These are phyloP conservation scores for Phragmites australis DNA, from an alignment of 176 grass and related monocot species.

Conservation along the genomic window DNA sequence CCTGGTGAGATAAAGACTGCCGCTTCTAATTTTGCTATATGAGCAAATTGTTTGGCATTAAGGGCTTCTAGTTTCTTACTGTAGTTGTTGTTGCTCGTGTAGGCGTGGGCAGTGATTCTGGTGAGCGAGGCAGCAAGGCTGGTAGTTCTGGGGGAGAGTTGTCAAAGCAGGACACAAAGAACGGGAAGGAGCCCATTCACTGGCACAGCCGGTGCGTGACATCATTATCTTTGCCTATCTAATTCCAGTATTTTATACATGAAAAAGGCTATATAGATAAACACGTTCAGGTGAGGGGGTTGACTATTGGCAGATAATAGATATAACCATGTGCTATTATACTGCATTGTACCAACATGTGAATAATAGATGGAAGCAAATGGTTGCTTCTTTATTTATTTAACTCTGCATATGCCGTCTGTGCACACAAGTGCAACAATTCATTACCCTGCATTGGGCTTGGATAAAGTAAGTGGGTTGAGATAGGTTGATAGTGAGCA, in stretches of 20 bases:
- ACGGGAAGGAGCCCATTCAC: slow-evolving; percentile 78
- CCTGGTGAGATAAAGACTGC: slow-evolving; percentile 57
- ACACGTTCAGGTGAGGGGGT: not conserved
- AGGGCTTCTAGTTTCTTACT: slow-evolving; percentile 12
- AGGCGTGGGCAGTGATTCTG: slow-evolving; percentile 63
- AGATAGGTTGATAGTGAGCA: not conserved
- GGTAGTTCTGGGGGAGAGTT: slow-evolving; percentile 55
- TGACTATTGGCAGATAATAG: slow-evolving; percentile 1
- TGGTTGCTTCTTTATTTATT: slow-evolving; percentile 3
- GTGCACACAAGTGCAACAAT: not conserved
- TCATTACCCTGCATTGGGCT: not conserved
- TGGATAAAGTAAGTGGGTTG: slow-evolving; percentile 14
- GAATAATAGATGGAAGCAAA: slow-evolving; percentile 13
- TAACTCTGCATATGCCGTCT: not conserved
- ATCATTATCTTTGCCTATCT: slow-evolving; percentile 16
- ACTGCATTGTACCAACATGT: slow-evolving; percentile 16
- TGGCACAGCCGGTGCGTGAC: slow-evolving; percentile 82
- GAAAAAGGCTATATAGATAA: slow-evolving; percentile 15
- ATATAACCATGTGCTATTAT: slow-evolving; percentile 8
- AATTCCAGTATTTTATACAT: not conserved
- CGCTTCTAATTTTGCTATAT: not conserved
- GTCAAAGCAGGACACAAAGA: slow-evolving; percentile 78
- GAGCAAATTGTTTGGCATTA: not conserved
- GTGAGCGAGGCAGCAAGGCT: slow-evolving; percentile 54
- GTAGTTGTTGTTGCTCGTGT: slow-evolving; percentile 14